Evolutionary conservation across 768 basidiomycete genomes (phyloP).

Genomic region (Tulasnella sp.): DNA sequence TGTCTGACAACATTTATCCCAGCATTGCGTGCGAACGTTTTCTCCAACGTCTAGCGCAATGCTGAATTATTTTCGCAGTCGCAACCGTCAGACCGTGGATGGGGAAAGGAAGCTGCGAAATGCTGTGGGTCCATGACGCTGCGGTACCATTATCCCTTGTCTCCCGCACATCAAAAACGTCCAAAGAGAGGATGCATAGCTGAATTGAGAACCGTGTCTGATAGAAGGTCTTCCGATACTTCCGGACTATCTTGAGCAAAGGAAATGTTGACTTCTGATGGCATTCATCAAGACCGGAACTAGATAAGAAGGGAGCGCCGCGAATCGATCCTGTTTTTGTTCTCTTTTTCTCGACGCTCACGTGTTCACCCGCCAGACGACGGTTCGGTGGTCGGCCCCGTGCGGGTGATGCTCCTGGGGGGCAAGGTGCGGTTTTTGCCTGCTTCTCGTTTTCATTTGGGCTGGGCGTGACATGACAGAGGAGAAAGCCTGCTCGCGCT

Average conservation of each 20-base stretch:
- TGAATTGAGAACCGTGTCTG: neutral
- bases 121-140: neutral
- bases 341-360: neutral
- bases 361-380: neutral
- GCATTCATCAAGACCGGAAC: neutral
- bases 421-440: neutral
- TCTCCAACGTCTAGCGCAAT: neutral
- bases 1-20: no score
- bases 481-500: neutral
- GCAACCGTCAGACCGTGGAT: neutral
- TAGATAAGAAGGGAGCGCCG: neutral
- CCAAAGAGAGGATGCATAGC: neutral
- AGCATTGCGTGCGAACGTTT: no score
- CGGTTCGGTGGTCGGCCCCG: neutral
- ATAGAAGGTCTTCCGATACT: neutral
- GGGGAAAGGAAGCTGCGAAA: neutral
- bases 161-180: neutral
- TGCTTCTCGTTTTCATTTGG: neutral
- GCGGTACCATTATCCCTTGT: neutral
- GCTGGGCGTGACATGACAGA: neutral
- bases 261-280: neutral
- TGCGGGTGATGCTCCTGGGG: neutral
- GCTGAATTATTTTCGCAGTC: neutral
- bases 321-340: neutral
- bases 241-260: neutral